A percentile compares a stretch with the other conserved stretches of the same genome.
phyloP scores from a whole-genome alignment of 306 rosid genomes.

The Morella rubra region DNA sequence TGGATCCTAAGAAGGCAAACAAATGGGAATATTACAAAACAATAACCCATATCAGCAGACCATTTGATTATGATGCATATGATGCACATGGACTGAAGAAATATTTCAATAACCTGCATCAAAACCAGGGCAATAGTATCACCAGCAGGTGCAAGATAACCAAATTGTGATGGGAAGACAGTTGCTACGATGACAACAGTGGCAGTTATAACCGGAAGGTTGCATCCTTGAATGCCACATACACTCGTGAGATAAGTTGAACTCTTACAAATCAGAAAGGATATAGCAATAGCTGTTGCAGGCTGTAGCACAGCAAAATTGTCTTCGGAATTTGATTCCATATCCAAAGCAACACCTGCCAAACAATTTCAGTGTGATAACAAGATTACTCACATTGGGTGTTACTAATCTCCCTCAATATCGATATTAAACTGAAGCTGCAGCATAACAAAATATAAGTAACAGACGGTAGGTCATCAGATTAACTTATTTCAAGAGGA shows the following conservation, averaged over 20 bases:
- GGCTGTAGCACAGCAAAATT: conserved; percentile 47
- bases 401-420: not conserved
- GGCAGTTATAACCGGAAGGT: conserved; percentile 58
- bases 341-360: conserved; percentile 38
- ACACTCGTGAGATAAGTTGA: conserved; percentile 37
- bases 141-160: conserved; percentile 56
- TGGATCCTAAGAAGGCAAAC: no score
- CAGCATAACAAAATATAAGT: not conserved
- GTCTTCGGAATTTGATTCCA: conserved; percentile 31
- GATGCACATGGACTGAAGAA: no score
- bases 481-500: not conserved
- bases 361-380: not conserved
- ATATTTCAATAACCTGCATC: conserved; percentile 54
- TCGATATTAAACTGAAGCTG: not conserved
- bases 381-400: not conserved
- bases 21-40: not conserved
- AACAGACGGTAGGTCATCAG: not conserved
- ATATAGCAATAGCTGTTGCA: conserved; percentile 52
- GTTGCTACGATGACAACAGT: conserved; percentile 61
- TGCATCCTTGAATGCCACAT: conserved; percentile 58
- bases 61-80: not conserved
- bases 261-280: conserved; percentile 57
- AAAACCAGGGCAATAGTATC: conserved; percentile 56
- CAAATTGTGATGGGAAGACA: conserved; percentile 46
- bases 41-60: not conserved